These are phyloP conservation scores for Saccharomycopsis fodiens DNA, from an alignment of 805 yeast genomes.

Conservation along the genomic window DNA sequence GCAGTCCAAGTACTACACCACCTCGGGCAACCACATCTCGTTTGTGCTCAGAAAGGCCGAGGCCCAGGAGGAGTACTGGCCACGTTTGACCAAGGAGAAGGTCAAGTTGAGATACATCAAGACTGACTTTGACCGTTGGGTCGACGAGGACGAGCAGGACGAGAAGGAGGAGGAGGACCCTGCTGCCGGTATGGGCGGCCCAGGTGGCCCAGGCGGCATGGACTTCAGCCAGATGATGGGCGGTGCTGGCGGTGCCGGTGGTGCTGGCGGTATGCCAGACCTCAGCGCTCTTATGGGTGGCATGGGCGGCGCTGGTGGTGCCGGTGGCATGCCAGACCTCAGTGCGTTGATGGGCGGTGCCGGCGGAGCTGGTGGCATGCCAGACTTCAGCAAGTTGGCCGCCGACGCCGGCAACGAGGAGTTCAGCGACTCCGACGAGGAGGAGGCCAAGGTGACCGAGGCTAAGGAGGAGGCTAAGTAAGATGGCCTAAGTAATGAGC, in stretches of 20 bases:
- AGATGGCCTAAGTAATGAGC: no score
- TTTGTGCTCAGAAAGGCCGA: slow-evolving; percentile 66
- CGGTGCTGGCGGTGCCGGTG: slow-evolving; percentile 33
- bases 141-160: slow-evolving; percentile 96
- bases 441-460: slow-evolving; percentile 22
- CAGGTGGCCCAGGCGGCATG: slow-evolving; percentile 30
- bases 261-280: slow-evolving; percentile 31
- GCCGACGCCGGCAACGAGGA: slow-evolving; percentile 29
- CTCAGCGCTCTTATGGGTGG: slow-evolving; percentile 22
- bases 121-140: slow-evolving; percentile 97
- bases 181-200: slow-evolving; percentile 26
- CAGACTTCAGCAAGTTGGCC: slow-evolving; percentile 29
- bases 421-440: slow-evolving; percentile 29
- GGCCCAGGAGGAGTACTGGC: slow-evolving; percentile 79
- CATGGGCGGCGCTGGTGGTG: slow-evolving; percentile 27
- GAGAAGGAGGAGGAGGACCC: slow-evolving; percentile 37
- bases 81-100: slow-evolving; percentile 86
- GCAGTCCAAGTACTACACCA: slow-evolving; percentile 49
- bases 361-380: slow-evolving; percentile 27
- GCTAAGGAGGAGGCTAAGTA: not conserved
- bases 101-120: slow-evolving; percentile 70
- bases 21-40: slow-evolving; percentile 48
- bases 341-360: slow-evolving; percentile 22
- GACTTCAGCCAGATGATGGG: slow-evolving; percentile 29
- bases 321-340: slow-evolving; percentile 22